Percentiles rank a stretch among this genome's conserved stretches.
Evolutionary conservation across 441 rosid genomes (phyloP).

Genomic region (Eutrema salsugineum): DNA sequence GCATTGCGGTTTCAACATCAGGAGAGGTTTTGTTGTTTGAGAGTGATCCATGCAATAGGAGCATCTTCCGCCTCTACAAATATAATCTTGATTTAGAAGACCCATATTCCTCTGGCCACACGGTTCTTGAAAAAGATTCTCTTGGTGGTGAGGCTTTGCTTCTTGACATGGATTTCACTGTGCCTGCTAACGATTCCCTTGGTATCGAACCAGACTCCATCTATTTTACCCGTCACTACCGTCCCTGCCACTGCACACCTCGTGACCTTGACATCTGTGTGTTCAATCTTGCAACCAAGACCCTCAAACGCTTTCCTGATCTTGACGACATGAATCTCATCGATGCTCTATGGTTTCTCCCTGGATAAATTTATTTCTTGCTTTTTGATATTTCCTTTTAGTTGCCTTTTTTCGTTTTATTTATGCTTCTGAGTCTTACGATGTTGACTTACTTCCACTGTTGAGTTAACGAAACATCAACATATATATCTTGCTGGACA

Average conservation of each 20-base stretch:
- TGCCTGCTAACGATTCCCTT: neutral
- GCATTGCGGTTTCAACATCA: neutral
- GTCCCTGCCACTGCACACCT: neutral
- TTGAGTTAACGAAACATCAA: too few species aligned
- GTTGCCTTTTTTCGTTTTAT: neutral
- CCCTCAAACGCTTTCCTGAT: neutral
- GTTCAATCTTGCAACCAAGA: neutral
- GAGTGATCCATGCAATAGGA: neutral
- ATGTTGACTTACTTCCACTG: too few species aligned
- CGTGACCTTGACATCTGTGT: neutral
- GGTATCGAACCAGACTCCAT: neutral
- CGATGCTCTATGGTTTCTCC: neutral
- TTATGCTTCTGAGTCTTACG: too few species aligned
- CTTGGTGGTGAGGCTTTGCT: neutral
- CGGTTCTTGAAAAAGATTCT: neutral
- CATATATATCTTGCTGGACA: too few species aligned
- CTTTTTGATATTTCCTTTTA: neutral
- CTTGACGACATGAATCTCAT: neutral
- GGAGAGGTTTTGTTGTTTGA: neutral
- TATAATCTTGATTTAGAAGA: neutral
- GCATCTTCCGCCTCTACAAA: neutral
- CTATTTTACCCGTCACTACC: neutral
- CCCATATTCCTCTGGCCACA: neutral
- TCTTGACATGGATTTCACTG: neutral
- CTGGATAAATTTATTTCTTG: neutral